phyloP scores from a whole-genome alignment of 2,329 filamentous ascomycete species.

The Anisogramma anomala region DNA sequence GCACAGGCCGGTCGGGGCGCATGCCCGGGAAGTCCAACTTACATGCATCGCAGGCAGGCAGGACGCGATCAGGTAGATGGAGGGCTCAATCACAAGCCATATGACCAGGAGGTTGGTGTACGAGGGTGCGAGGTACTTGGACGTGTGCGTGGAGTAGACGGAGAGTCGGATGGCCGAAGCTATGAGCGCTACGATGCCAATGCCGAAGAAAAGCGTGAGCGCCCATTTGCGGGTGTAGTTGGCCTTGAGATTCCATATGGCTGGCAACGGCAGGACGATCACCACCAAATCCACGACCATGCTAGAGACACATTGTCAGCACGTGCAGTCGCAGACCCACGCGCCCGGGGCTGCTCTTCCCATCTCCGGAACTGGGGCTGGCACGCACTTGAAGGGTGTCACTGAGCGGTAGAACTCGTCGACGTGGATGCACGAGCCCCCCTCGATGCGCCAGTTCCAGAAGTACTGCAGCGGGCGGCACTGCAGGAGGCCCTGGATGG shows the following conservation, averaged over 20 bases:
- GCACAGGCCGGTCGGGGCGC: too few relatives aligned
- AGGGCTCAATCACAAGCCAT: constrained; percentile 10
- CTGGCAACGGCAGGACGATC: constrained; percentile 8
- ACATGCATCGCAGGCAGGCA: constrained; percentile 13
- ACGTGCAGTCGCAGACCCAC: background rate
- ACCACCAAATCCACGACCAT: constrained; percentile 4
- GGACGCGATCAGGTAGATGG: constrained; percentile 9
- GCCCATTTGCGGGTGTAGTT: constrained; percentile 8
- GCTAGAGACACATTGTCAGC: background rate
- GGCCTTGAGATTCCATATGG: constrained; percentile 10
- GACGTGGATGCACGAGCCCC: constrained; percentile 6
- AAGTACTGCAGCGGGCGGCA: constrained; percentile 6
- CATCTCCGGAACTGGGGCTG: background rate
- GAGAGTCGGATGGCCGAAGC: constrained; percentile 4
- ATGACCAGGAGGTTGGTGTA: constrained; percentile 10
- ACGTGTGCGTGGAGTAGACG: constrained; percentile 7
- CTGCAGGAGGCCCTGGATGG: background rate
- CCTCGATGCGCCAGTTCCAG: constrained; percentile 6
- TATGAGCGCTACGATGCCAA: constrained; percentile 8
- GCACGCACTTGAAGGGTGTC: constrained; percentile 10
- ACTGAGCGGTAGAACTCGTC: constrained; percentile 9
- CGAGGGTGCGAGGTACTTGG: constrained; percentile 5
- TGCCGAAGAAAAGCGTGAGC: constrained; percentile 8
- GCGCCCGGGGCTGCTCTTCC: background rate
- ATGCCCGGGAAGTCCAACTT: background rate